phyloP scores from a whole-genome alignment of 371 early-diverging fungal species.

The Blyttiomyces sp. region DNA sequence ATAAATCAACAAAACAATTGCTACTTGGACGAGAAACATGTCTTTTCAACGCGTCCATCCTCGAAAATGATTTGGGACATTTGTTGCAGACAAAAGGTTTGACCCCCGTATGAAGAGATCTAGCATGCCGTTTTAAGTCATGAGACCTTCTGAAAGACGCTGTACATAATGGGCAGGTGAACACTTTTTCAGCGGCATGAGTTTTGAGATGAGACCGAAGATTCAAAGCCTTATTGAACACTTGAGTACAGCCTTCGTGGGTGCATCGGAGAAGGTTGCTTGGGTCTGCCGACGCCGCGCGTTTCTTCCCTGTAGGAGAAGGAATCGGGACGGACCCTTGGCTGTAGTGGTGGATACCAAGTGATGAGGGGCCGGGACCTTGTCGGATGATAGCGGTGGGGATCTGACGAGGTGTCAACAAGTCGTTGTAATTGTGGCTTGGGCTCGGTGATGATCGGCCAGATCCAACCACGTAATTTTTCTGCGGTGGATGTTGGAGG shows the following conservation, averaged over 20 bases:
- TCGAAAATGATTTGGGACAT: neutral
- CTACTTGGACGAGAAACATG: neutral
- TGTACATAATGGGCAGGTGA: conserved; percentile 50
- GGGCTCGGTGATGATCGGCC: neutral
- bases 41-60: neutral
- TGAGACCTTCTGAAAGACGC: conserved; percentile 62
- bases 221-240: conserved; percentile 8
- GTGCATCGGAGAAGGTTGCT: neutral
- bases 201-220: conserved; percentile 17
- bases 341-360: neutral
- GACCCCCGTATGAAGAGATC: conserved; percentile 30
- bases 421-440: neutral
- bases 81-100: neutral
- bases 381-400: neutral
- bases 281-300: neutral
- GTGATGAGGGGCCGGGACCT: neutral
- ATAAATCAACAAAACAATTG: neutral
- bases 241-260: neutral
- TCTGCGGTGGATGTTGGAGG: too few relatives aligned
- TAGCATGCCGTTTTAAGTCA: conserved; percentile 44
- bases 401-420: neutral
- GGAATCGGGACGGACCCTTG: neutral
- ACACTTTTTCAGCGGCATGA: conserved; percentile 26
- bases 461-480: too few relatives aligned
- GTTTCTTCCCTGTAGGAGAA: neutral